phyloP scores from a whole-genome alignment of 805 yeast genomes.

The Lachancea lanzarotensis region DNA sequence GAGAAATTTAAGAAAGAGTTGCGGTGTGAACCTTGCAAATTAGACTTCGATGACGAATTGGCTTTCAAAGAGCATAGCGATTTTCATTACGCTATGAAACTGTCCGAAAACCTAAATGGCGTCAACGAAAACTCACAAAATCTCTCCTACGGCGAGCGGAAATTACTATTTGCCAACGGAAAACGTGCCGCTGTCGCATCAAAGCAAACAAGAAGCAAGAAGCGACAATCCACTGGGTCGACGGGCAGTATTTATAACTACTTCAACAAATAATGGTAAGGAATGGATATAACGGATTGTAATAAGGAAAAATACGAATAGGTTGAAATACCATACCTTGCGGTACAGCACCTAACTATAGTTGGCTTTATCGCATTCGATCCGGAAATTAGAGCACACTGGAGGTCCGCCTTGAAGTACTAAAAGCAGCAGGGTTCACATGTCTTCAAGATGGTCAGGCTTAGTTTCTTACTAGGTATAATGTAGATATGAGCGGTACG shows the following conservation, averaged over 20 bases:
- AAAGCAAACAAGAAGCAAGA: background rate
- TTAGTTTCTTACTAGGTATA: no score
- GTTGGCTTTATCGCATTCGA: no score
- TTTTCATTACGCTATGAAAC: conserved; percentile 45
- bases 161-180: conserved; percentile 18
- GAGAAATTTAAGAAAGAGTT: background rate
- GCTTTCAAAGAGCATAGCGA: conserved; percentile 44
- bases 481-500: no score
- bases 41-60: conserved; percentile 12
- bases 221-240: background rate
- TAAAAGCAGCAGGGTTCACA: no score
- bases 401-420: no score
- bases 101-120: conserved; percentile 41
- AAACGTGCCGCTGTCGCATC: background rate
- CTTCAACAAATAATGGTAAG: conserved; percentile 1
- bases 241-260: conserved; percentile 2
- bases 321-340: background rate
- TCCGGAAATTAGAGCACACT: no score
- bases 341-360: no score
- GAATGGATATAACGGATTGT: background rate
- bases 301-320: background rate
- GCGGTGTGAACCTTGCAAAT: conserved; percentile 20
- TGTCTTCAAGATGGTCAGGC: no score
- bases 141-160: conserved; percentile 27
- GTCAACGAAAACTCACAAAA: conserved; percentile 19